A percentile compares a stretch with the other conserved stretches of the same genome.
phyloP scores from a whole-genome alignment of 2,329 filamentous ascomycete genomes.

The Bipolaris cookei region DNA sequence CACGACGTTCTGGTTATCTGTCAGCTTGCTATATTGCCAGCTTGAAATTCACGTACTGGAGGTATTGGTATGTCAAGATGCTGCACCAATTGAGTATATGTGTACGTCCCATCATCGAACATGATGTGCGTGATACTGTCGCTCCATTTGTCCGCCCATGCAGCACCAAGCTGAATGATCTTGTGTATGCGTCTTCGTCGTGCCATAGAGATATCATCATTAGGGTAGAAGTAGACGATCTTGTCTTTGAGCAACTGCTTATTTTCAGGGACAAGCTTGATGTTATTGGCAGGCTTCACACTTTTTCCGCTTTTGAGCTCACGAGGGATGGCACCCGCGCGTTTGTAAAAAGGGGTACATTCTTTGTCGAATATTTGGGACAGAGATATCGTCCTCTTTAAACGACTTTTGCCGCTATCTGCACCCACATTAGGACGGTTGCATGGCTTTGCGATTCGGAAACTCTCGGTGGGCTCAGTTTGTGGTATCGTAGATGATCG shows the following conservation, averaged over 20 bases:
- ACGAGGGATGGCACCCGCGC: slow-evolving; percentile 37
- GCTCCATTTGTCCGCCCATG: slow-evolving; percentile 67
- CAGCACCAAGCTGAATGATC: slow-evolving; percentile 68
- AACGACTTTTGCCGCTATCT: slow-evolving; percentile 9
- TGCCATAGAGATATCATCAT: slow-evolving; percentile 72
- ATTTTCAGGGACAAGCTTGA: slow-evolving; percentile 40
- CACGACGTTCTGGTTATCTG: slow-evolving; percentile 48
- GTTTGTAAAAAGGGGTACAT: slow-evolving; percentile 36
- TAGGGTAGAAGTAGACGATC: slow-evolving; percentile 72
- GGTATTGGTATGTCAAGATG: slow-evolving; percentile 55
- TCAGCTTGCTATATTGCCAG: not conserved
- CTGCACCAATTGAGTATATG: slow-evolving; percentile 67
- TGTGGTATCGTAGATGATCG: slow-evolving; percentile 31
- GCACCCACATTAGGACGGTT: not conserved
- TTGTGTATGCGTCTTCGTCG: slow-evolving; percentile 76
- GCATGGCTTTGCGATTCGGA: slow-evolving; percentile 19
- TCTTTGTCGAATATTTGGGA: slow-evolving; percentile 22
- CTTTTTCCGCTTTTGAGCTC: slow-evolving; percentile 40
- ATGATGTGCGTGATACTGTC: slow-evolving; percentile 75
- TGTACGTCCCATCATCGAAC: slow-evolving; percentile 69
- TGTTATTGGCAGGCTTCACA: slow-evolving; percentile 38
- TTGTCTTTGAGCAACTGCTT: slow-evolving; percentile 45
- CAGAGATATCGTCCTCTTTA: slow-evolving; percentile 35
- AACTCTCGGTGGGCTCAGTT: slow-evolving; percentile 20
- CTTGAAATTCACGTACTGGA: not conserved